phyloP scores from a whole-genome alignment of 208 protist genomes.

The Tetramitus jugosus region DNA sequence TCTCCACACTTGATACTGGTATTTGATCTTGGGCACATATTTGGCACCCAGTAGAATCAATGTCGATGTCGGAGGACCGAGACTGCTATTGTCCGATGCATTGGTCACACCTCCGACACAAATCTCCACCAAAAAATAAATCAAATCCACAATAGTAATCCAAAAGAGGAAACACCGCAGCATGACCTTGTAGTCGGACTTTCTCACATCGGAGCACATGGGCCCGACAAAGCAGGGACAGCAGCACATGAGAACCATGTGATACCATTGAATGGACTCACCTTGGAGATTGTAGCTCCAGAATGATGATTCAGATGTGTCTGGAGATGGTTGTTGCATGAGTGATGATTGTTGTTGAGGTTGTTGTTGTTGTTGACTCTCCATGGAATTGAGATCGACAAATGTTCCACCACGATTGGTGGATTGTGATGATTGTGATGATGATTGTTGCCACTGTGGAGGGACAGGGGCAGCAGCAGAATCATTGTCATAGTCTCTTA shows the following conservation, averaged over 20 bases:
- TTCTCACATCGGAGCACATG: not conserved
- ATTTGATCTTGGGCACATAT: not conserved
- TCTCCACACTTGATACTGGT: conserved; percentile 8
- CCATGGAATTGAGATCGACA: too few relatives aligned
- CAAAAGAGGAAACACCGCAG: not conserved
- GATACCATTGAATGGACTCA: not conserved
- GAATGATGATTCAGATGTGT: too few relatives aligned
- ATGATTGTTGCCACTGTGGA: too few relatives aligned
- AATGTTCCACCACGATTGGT: too few relatives aligned
- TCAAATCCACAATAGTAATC: not conserved
- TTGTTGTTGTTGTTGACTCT: too few relatives aligned
- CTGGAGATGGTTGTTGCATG: too few relatives aligned
- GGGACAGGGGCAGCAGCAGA: too few relatives aligned
- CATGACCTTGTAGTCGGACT: not conserved
- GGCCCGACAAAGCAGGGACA: not conserved
- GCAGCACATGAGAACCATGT: not conserved
- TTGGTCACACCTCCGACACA: not conserved
- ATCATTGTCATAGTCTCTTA: too few relatives aligned
- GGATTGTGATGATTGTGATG: too few relatives aligned
- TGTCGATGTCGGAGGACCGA: not conserved
- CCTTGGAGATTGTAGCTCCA: not conserved
- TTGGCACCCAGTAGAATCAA: not conserved
- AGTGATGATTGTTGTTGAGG: too few relatives aligned
- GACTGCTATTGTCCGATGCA: not conserved
- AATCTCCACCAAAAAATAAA: conserved; percentile 9